Base-by-base conservation (phyloP, 2,329 filamentous ascomycete species). In the Penicillium sp. region DNA sequence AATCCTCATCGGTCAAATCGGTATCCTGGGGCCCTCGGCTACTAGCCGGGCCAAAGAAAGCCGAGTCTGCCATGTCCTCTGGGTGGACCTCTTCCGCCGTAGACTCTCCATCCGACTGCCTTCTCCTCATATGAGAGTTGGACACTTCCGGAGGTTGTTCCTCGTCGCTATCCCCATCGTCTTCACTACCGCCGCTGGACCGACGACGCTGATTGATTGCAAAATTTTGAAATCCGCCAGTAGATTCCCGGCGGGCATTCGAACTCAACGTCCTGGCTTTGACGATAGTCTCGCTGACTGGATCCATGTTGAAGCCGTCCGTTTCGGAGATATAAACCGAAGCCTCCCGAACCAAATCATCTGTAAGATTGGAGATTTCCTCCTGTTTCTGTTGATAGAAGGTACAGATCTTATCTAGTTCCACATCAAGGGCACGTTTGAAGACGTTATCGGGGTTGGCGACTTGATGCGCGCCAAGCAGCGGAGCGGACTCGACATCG, bases 381-480 rank as follows among this genome's bases (percentile, higher is more conserved):
- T 84, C 79, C 73, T 99, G 92, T 72, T 99, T 99, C 55, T 90
- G 75, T 56, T 86, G 81, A 72, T 94, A 97, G 71, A 99, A 99
- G 0, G 87, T 88, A 64, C 84, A 88, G 55, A 99, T 90, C 78
- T 97, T 97, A 67, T 97, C 92, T 45, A 99, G 77, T 71, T 99
- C 94, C 38, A 88, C 82, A 65, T 95, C 90, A 16, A 99, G 81
- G 36, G 91, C 86, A 57, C 85, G 85, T 58, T 81, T 81, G 69
- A 99, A 99, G 53, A 92, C 81, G 35, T 83, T 81, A 69, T 97
- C 92, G 13, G 91, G 87, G 53, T 95, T 87, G 41, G 79, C 74
- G 24, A 74, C 64, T 52, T 80, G 79, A 46, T 71, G 61, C 51
- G 79, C 78, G 54, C 80, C 77, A 53, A 99, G 86, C 36, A 99